Conservation (phyloP, 441 rosid genomes). For the Pelargonium hybrid region DNA sequence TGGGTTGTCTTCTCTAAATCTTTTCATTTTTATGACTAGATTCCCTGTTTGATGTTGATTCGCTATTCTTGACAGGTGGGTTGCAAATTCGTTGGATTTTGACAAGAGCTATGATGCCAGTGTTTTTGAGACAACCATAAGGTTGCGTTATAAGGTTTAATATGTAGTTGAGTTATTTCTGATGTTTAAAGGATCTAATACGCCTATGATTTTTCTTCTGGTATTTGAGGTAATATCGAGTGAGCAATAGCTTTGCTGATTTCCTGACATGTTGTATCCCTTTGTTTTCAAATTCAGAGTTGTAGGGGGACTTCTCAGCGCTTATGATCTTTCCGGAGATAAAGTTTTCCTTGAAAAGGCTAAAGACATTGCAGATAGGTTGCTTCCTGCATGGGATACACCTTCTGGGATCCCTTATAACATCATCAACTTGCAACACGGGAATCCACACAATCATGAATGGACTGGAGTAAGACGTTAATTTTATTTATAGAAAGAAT, state of each 20-base stretch:
- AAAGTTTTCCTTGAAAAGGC: conserved; percentile 83
- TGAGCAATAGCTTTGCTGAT: background rate
- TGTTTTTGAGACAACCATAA: conserved; percentile 98
- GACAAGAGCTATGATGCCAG: conserved; percentile 88
- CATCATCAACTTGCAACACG: conserved; percentile 64
- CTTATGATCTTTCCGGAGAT: conserved; percentile 89
- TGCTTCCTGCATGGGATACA: conserved; percentile 93
- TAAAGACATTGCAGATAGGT: conserved; percentile 83
- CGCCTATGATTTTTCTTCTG: conserved; percentile 4
- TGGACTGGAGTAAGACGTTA: conserved; percentile 85
- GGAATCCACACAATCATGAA: conserved; percentile 70
- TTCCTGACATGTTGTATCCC: conserved; percentile 15
- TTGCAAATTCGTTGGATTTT: conserved; percentile 76
- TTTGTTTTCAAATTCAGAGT: conserved; percentile 47
- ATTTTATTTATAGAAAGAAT: background rate
- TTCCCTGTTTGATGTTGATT: background rate
- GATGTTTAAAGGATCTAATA: conserved; percentile 3
- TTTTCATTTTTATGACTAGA: background rate
- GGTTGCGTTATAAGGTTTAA: conserved; percentile 82
- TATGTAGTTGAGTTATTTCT: conserved; percentile 25
- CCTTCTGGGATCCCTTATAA: conserved; percentile 81
- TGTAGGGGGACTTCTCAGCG: conserved; percentile 96
- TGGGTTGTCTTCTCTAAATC: background rate
- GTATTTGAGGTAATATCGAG: background rate
- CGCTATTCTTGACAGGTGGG: conserved; percentile 62